Evolutionary conservation across 768 basidiomycete species (phyloP).

Genomic region (Auriscalpium orientale): DNA sequence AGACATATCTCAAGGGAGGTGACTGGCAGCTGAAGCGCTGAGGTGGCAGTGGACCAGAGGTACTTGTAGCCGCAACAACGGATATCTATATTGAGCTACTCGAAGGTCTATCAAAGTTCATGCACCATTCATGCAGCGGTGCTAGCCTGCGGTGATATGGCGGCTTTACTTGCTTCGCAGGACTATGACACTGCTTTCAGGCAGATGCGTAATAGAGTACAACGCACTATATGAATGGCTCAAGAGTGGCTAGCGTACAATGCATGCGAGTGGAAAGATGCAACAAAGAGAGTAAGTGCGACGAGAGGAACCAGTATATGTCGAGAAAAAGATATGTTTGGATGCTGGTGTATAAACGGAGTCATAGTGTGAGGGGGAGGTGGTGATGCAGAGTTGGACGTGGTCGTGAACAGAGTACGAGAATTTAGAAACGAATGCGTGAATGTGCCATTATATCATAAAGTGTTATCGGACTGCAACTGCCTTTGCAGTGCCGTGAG

Average conservation of each 20-base stretch:
- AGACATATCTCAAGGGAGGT: too few species aligned
- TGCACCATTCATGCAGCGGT: too few species aligned
- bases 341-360: background rate
- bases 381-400: background rate
- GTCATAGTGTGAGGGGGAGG: background rate
- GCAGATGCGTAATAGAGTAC: background rate
- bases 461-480: constrained; percentile 6
- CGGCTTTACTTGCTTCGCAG: too few species aligned
- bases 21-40: too few species aligned
- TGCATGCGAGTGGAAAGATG: background rate
- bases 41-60: too few species aligned
- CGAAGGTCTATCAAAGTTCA: too few species aligned
- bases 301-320: background rate
- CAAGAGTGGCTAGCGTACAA: background rate
- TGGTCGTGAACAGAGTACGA: background rate
- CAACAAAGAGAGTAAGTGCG: background rate
- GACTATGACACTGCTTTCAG: background rate
- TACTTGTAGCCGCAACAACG: too few species aligned
- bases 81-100: too few species aligned
- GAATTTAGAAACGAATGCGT: constrained; percentile 1
- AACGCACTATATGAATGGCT: background rate
- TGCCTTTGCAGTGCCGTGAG: constrained; percentile 4
- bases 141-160: too few species aligned
- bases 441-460: constrained; percentile 1
- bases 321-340: background rate